Conservation (phyloP, 306 rosid species). For the Lablab purpureus region DNA sequence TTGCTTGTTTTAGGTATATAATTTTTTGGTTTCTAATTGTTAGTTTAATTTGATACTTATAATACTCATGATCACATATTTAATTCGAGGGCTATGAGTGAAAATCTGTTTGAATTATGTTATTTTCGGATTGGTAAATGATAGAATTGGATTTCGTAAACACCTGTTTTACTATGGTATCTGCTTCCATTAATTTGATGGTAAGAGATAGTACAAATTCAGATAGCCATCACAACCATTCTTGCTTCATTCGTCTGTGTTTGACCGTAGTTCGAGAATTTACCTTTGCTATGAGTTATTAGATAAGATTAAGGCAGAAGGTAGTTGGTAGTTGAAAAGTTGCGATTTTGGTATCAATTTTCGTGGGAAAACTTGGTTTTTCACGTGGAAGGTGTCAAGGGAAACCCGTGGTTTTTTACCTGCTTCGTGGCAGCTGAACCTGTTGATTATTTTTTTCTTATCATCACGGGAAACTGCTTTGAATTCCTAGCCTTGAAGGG, state of each 20-base stretch:
- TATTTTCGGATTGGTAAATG: conserved; percentile 6
- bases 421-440: conserved; percentile 6
- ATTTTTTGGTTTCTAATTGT: neutral
- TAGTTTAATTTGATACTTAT: neutral
- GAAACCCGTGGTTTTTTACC: neutral
- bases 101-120: neutral
- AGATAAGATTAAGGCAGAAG: conserved; percentile 14
- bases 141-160: neutral
- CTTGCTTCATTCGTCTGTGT: neutral
- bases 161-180: neutral
- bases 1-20: conserved; percentile 10
- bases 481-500: neutral
- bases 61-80: neutral
- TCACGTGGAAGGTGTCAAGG: conserved; percentile 9
- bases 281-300: neutral
- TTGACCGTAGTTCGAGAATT: neutral
- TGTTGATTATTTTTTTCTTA: neutral
- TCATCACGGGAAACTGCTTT: neutral
- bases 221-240: neutral
- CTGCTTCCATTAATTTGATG: neutral
- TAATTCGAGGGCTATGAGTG: neutral
- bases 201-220: neutral
- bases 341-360: conserved; percentile 7
- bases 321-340: conserved; percentile 32
- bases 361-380: neutral